Base-by-base conservation (phyloP, 2,329 filamentous ascomycete species). In the Madurella mycetomatis region DNA sequence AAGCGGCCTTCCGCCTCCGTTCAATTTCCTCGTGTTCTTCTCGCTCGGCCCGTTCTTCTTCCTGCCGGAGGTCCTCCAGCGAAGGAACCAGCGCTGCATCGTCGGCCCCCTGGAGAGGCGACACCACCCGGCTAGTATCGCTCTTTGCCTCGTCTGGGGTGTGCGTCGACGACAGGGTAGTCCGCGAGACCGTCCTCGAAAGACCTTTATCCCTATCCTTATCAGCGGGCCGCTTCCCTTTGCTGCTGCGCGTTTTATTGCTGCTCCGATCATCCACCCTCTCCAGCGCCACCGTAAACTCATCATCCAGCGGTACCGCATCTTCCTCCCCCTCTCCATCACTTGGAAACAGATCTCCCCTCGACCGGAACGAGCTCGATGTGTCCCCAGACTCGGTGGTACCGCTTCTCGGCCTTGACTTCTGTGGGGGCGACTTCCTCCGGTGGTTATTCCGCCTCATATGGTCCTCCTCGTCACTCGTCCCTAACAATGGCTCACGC, bases 311-410 rank as follows among this genome's bases (percentile, higher is more conserved):
- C 12, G 91, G 89, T n/a, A 96, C 83, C 1, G 92, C 92, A 70
- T 97, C 92, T 68, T 95, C 92, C 59, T 95, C 90, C 50, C 92
- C 90, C 65, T 86, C 83, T 45, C 80, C 83, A 58, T 95, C 91
- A 64, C 91, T 96, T 0, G 90, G 90, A 62, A 96, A 94, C 12
- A 97, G 75, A 71, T 97, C 92, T 1, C 91, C 91, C 45, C 92
- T 79, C 11, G 91, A 96, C 64, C 92, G 87, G 60, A 88, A 84
- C 5, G 92, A 96, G 67, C 92, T 91, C 30, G 84, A 87, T 1
- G 92, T 96, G 60, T 86, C 86, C 41, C 87, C 86, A 12, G 90
- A 95, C 4, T 83, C 86, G 13, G 84, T 81, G 1, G 92, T 96
- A 45, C 83, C 84, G 69, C 92, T 95, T 48, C 92, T 81, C 60